Evolutionary conservation across 192 early-diverging fungal species (phyloP).

Genomic region (Mortierella antarctica): DNA sequence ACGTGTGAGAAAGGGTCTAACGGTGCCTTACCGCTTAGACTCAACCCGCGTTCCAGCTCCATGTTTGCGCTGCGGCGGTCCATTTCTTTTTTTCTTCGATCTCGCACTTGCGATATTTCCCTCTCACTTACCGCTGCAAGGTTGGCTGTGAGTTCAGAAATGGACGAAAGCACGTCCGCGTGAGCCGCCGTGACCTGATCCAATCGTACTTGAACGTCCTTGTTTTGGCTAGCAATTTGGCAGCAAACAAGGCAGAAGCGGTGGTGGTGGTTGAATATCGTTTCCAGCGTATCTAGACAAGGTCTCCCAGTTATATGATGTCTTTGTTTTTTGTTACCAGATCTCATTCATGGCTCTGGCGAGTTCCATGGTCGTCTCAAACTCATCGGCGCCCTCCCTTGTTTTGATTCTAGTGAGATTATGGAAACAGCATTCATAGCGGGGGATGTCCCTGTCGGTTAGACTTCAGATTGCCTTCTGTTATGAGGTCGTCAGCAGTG

Average conservation of each 20-base stretch:
- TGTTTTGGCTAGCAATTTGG: conserved; percentile 11
- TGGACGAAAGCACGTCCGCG: conserved; percentile 28
- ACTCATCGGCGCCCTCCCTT: conserved; percentile 34
- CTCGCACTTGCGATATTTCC: not conserved
- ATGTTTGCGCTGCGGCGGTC: not conserved
- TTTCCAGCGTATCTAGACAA: not conserved
- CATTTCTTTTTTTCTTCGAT: not conserved
- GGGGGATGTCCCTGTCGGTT: not conserved
- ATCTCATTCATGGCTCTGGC: conserved; percentile 42
- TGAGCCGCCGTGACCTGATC: conserved; percentile 17
- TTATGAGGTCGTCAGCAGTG: not conserved
- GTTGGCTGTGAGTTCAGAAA: not conserved
- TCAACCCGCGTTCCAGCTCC: too few species aligned
- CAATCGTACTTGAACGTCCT: conserved; percentile 5
- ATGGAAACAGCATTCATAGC: not conserved
- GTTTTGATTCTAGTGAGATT: conserved; percentile 28
- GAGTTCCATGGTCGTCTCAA: conserved; percentile 30
- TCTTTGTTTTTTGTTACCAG: conserved; percentile 16
- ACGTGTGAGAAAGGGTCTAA: not conserved
- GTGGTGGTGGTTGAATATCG: too few species aligned
- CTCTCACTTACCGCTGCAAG: conserved; percentile 15
- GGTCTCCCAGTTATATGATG: not conserved
- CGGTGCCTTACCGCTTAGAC: too few species aligned
- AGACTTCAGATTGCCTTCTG: not conserved
- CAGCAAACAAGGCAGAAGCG: not conserved